A percentile compares a stretch with the other conserved stretches of the same genome.
phyloP scores from a whole-genome alignment of 1,284 basidiomycete species.

The Athelia sp. region DNA sequence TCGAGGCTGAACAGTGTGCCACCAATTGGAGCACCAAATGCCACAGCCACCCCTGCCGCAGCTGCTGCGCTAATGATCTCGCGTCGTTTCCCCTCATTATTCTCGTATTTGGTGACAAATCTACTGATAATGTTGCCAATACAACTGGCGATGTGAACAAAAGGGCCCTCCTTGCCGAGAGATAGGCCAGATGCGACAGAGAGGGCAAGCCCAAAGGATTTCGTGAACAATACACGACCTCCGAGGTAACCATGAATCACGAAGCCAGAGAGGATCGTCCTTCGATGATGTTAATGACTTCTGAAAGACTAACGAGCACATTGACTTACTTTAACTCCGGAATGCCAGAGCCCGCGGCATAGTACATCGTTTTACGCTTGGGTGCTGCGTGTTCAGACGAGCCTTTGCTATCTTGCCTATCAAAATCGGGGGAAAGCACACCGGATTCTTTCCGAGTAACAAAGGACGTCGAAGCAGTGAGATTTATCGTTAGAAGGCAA shows the following conservation, averaged over 20 bases:
- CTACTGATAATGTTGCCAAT: slow-evolving; percentile 94
- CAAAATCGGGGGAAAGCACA: slow-evolving; percentile 53
- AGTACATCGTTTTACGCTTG: slow-evolving; percentile 76
- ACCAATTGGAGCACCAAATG: slow-evolving; percentile 89
- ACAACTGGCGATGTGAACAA: slow-evolving; percentile 95
- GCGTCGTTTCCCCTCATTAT: slow-evolving; percentile 90
- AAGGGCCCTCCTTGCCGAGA: slow-evolving; percentile 93
- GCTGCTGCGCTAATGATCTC: slow-evolving; percentile 92
- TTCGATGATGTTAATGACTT: slow-evolving; percentile 95
- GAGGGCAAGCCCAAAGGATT: slow-evolving; percentile 84
- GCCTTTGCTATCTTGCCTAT: slow-evolving; percentile 20
- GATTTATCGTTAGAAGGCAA: slow-evolving; percentile 76
- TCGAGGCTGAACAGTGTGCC: slow-evolving; percentile 91
- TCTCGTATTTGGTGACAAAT: slow-evolving; percentile 84
- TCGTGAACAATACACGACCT: slow-evolving; percentile 85
- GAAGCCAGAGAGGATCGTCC: slow-evolving; percentile 95
- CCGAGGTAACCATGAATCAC: slow-evolving; percentile 98
- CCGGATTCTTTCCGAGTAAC: slow-evolving; percentile 84
- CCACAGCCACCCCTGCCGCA: slow-evolving; percentile 89
- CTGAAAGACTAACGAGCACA: slow-evolving; percentile 69
- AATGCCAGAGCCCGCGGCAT: slow-evolving; percentile 42
- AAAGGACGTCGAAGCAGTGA: slow-evolving; percentile 87
- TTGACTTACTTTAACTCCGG: not conserved
- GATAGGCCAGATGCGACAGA: slow-evolving; percentile 89
- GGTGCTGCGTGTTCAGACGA: slow-evolving; percentile 18